Conservation (phyloP, 306 rosid genomes). For the Citrullus amarus region DNA sequence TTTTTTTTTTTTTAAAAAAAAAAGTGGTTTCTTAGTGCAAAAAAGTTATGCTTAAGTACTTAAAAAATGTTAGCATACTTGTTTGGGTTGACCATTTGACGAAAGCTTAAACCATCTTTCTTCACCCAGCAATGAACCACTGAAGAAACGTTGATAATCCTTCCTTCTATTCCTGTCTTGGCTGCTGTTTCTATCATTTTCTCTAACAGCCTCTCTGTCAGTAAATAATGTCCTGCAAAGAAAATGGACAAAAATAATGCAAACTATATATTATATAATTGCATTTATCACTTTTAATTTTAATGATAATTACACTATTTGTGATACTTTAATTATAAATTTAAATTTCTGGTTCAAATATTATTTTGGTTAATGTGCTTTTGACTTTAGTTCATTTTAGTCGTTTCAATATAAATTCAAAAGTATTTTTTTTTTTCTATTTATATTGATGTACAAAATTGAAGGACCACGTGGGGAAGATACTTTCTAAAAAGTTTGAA, state of each 20-base stretch:
- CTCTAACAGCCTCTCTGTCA: constrained; percentile 72
- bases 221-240: constrained; percentile 62
- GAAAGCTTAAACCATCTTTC: constrained; percentile 47
- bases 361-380: no score
- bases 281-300: background rate
- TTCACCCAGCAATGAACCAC: constrained; percentile 80
- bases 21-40: no score
- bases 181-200: constrained; percentile 80
- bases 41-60: no score
- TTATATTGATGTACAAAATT: background rate
- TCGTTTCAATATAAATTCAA: no score
- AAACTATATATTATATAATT: background rate
- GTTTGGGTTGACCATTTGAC: constrained; percentile 52
- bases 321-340: background rate
- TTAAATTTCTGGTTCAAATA: background rate
- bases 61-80: constrained; percentile 16
- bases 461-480: background rate
- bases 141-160: constrained; percentile 77
- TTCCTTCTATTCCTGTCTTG: constrained; percentile 73
- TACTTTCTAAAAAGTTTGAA: background rate
- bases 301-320: background rate
- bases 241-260: background rate
- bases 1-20: no score
- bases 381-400: no score
- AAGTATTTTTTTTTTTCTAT: no score